Base-by-base conservation (phyloP, 768 basidiomycete species). In the Galerina marginata region DNA sequence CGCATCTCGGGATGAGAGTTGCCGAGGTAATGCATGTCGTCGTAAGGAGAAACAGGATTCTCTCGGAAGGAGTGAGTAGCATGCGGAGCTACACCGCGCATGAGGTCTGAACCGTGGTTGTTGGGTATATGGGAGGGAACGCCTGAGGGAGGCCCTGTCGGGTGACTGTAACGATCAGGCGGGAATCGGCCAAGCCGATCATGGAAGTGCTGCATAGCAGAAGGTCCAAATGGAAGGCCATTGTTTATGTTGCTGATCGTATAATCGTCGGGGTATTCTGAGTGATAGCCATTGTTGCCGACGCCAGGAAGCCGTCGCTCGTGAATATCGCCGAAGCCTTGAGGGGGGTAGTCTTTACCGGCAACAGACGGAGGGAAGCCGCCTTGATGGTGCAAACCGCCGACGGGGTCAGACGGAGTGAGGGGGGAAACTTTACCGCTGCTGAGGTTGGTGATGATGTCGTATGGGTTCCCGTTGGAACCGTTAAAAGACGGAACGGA, bases 361-460 rank as follows among this genome's bases (percentile, higher is more conserved):
- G 75, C 69, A 48, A 79, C 71, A 16, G 77, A 67, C 7, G 77
- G 72, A 20, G 86, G 77, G 67, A 87, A 89, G 6, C 72, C 78
- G 14, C 83, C 76, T 5, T 83, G 72, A 62, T 83, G 83, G 65
- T 86, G 87, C 7, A 91, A 77, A 50, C 79, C 79, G 58, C 78
- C 75, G 61, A 86, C 83, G 44, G 85, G 77, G 72, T 91, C 90
- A 66, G 74, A 87, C 37, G 90, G 89, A 11, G 89, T 89, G 45
- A 91, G 78, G 0, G 91, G 89, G 16, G 91, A 91, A 51, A 87
- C 88, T 73, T 91, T 92, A 62, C 89, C 90, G 59, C 85, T 87
- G 77, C 80, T 82, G 20, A 88, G 76, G 63, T 83, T 84, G 71
- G 78, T 77, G 71, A 88, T 86, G 67, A 89, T 81, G 71, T 89